Base-by-base conservation (phyloP, 2,329 filamentous ascomycete species). In the Fusarium verrucosum region DNA sequence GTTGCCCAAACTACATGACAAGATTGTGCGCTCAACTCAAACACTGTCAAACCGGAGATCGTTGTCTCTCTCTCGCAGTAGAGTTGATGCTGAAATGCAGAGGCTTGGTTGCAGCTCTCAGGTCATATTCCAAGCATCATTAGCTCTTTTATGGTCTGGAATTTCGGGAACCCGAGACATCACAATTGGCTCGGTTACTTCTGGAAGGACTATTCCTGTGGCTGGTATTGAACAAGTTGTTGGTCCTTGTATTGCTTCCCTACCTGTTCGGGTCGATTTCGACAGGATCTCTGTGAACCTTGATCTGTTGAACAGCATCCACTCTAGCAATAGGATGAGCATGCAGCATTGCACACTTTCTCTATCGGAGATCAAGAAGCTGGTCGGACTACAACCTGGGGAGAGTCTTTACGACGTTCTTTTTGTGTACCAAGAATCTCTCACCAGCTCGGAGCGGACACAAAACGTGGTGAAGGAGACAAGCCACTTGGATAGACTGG, bases 401-500 rank as follows among this genome's bases (percentile, higher is more conserved):
- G 82, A 86, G 35, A 77, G 78, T 2, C 76, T 96, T 0, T 97
- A 94, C 67, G 91, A 96, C 66, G 83, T 89, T 1, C 79, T 97
- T 0, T 89, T 96, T 69, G 88, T 94, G 0, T 97, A 94, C 82
- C 94, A 97, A 69, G 89, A 96, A 71, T 90, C 89, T 1, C 79
- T 90, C 2, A 64, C 67, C 4, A 72, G 71, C 76, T 79, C 71
- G 78, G 69, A 68, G 70, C 62, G 23, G 46, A 47, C 37, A 17
- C 62, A 26, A 2, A 68, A 75, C 4, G 32, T 73, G 3, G 79
- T 94, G 0, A 75, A 71, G 10, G 81, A 92, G 51, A 73, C 85
- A 0, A 82, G 84, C 23, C 87, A 90, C 49, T 75, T 83, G 7
- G 94, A 97, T 72, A 85, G 86, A 20, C 79, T 95, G 8, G 93